Percentiles rank a stretch among this genome's conserved stretches.
phyloP scores from a whole-genome alignment of 345 rosid genomes.

The Corchorus capsularis region DNA sequence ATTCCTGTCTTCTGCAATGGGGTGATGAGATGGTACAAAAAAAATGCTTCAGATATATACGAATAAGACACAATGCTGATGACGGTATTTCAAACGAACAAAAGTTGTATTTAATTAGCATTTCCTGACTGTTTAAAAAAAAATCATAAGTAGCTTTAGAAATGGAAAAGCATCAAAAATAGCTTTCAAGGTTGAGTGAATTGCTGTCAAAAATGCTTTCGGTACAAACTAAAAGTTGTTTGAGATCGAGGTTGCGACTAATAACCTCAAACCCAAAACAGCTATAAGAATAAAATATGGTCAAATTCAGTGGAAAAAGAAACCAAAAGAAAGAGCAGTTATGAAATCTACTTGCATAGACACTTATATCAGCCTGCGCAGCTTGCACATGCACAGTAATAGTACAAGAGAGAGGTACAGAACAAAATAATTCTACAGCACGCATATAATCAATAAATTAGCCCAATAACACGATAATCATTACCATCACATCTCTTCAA shows the following conservation, averaged over 20 bases:
- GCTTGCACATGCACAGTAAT: neutral
- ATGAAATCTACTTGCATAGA: neutral
- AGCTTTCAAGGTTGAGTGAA: too few species aligned
- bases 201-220: too few species aligned
- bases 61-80: neutral
- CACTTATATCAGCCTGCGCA: neutral
- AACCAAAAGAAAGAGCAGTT: too few species aligned
- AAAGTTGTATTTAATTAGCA: too few species aligned
- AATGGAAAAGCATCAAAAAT: too few species aligned
- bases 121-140: too few species aligned
- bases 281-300: neutral
- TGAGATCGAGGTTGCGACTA: too few species aligned
- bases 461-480: neutral
- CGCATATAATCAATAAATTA: neutral
- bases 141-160: too few species aligned
- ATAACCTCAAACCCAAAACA: too few species aligned
- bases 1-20: slow-evolving; percentile 74
- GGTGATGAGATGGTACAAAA: slow-evolving; percentile 6
- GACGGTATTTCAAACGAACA: neutral
- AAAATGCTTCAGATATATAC: neutral
- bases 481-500: slow-evolving; percentile 86
- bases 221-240: too few species aligned
- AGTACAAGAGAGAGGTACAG: neutral
- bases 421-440: neutral
- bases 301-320: neutral